Conservation (phyloP, 1,284 basidiomycete genomes). For the Singerocomus rubriflavus region DNA sequence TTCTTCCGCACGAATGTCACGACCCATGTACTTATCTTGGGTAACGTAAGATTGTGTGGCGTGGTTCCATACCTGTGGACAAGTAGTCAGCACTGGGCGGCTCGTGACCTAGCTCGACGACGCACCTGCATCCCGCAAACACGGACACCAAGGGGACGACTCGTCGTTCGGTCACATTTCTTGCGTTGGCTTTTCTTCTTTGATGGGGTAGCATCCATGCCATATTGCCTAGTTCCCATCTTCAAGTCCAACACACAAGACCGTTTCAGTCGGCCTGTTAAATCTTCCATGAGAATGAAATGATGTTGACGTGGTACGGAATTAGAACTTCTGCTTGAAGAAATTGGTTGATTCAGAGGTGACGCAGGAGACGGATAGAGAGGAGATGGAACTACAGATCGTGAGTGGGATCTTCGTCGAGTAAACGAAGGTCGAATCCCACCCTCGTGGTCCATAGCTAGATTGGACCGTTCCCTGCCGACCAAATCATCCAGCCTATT, state of each 20-base stretch:
- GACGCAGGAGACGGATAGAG: conserved; percentile 13
- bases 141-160: conserved; percentile 84
- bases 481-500: conserved; percentile 30
- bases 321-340: conserved; percentile 34
- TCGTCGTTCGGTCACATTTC: conserved; percentile 97
- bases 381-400: conserved; percentile 41
- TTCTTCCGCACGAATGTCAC: conserved; percentile 82
- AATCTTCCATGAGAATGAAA: conserved; percentile 98
- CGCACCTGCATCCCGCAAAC: conserved; percentile 99
- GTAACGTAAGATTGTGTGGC: conserved; percentile 80
- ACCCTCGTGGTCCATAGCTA: conserved; percentile 21
- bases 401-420: conserved; percentile 55
- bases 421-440: conserved; percentile 30
- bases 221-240: conserved; percentile 99
- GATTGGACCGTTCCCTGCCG: conserved; percentile 20
- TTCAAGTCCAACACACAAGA: conserved; percentile 98
- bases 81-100: conserved; percentile 10
- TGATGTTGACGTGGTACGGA: conserved; percentile 85
- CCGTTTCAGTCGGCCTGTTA: conserved; percentile 90
- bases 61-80: conserved; percentile 83
- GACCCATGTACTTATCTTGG: conserved; percentile 96
- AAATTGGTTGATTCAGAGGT: conserved; percentile 27
- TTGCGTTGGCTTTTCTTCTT: conserved; percentile 99
- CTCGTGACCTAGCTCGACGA: conserved; percentile 6
- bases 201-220: conserved; percentile 86